These are phyloP conservation scores for Acacia concinna DNA, from an alignment of 331 rosid genomes.

Conservation along the genomic window DNA sequence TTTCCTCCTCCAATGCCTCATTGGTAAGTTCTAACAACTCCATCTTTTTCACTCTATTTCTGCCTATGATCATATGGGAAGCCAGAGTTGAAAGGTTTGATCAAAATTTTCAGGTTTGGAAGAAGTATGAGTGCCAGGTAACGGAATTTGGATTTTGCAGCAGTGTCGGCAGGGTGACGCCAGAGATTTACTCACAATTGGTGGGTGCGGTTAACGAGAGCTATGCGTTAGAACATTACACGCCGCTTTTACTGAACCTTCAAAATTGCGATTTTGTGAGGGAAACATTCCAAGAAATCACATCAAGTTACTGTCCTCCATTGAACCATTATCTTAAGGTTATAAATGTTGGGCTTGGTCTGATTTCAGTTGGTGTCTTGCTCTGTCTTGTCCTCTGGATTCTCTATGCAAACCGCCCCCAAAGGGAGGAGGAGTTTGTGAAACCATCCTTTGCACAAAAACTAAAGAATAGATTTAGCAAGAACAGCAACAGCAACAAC, in stretches of 20 bases:
- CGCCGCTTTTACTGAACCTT: conserved; percentile 75
- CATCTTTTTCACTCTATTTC: background rate
- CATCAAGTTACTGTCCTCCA: conserved; percentile 66
- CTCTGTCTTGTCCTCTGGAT: conserved; percentile 89
- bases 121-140: conserved; percentile 59
- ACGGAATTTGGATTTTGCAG: conserved; percentile 54
- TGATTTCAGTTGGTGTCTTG: conserved; percentile 75
- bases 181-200: conserved; percentile 59
- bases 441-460: conserved; percentile 41
- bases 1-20: conserved; percentile 71
- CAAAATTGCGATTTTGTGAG: conserved; percentile 86
- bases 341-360: conserved; percentile 68
- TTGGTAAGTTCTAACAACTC: conserved; percentile 44
- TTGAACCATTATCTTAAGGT: conserved; percentile 64
- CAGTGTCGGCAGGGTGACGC: conserved; percentile 70
- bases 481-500: conserved; percentile 32
- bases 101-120: conserved; percentile 64
- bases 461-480: conserved; percentile 35
- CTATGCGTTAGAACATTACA: conserved; percentile 79
- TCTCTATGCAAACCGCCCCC: conserved; percentile 87
- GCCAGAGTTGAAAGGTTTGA: background rate
- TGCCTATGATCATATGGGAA: background rate
- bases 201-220: conserved; percentile 69
- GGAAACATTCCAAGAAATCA: conserved; percentile 68
- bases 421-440: conserved; percentile 78